Conservation (phyloP, 1,284 basidiomycete species). For the Malassezia caprae region DNA sequence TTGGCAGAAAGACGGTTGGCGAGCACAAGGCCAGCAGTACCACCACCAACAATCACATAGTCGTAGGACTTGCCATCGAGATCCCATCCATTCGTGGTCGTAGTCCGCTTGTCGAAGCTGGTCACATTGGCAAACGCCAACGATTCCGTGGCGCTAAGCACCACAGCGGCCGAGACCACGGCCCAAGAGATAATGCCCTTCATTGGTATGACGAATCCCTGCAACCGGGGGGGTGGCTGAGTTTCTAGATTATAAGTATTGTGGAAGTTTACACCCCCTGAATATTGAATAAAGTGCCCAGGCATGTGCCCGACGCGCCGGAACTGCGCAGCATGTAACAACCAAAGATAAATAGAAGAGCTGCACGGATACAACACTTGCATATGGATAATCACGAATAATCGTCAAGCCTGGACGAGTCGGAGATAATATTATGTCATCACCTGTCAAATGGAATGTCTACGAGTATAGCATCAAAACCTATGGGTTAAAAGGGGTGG, state of each 20-base stretch:
- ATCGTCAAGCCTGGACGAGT: background rate
- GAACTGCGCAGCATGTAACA: background rate
- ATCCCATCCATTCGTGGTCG: constrained; percentile 16
- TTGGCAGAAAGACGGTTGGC: constrained; percentile 70
- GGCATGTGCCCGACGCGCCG: background rate
- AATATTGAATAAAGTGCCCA: background rate
- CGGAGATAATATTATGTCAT: background rate
- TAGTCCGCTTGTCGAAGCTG: background rate
- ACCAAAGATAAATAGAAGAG: background rate
- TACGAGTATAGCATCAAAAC: background rate
- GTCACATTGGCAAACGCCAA: background rate
- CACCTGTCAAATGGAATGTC: background rate
- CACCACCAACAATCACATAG: constrained; percentile 85
- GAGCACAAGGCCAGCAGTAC: constrained; percentile 79
- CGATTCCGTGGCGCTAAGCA: background rate
- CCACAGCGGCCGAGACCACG: background rate
- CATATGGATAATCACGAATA: background rate
- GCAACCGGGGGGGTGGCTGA: background rate
- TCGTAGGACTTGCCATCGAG: constrained; percentile 48
- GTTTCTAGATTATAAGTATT: background rate
- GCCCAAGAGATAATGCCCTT: background rate
- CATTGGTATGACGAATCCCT: no score
- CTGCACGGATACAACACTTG: background rate
- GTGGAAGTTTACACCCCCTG: background rate
- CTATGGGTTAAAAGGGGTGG: background rate